A percentile compares a stretch with the other conserved stretches of the same genome.
Conservation (phyloP, 2,329 filamentous ascomycete species). For the Colletotrichum chlorophyti region DNA sequence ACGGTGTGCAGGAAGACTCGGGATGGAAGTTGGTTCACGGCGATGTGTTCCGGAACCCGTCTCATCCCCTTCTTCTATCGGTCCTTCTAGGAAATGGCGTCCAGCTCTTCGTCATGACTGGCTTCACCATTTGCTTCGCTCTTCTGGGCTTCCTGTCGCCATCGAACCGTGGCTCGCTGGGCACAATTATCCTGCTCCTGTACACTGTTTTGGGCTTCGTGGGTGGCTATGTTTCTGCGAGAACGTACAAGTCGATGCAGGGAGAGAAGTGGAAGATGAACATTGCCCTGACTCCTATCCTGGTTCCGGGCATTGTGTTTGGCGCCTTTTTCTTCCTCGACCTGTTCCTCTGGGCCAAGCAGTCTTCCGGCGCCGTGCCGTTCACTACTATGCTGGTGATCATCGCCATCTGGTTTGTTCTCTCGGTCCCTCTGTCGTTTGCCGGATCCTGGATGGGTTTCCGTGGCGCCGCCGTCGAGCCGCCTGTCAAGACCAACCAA, state of each 20-base stretch:
- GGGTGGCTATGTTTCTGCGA: slow-evolving; percentile 86
- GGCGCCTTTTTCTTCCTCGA: slow-evolving; percentile 90
- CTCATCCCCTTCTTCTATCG: slow-evolving; percentile 82
- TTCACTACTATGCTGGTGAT: slow-evolving; percentile 97
- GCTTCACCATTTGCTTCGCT: slow-evolving; percentile 91
- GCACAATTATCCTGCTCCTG: slow-evolving; percentile 89
- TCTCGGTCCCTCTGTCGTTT: slow-evolving; percentile 90
- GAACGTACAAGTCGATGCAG: slow-evolving; percentile 92
- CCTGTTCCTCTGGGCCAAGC: slow-evolving; percentile 93
- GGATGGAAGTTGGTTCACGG: slow-evolving; percentile 99
- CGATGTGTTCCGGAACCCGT: slow-evolving; percentile 91
- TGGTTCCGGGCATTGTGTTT: slow-evolving; percentile 89
- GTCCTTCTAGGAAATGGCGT: slow-evolving; percentile 91
- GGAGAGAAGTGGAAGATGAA: slow-evolving; percentile 96
- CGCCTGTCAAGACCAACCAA: slow-evolving; percentile 94
- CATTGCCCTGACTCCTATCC: slow-evolving; percentile 84
- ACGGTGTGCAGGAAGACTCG: slow-evolving; percentile 95
- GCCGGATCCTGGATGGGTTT: slow-evolving; percentile 94
- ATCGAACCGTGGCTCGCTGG: slow-evolving; percentile 91
- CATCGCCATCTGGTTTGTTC: slow-evolving; percentile 93
- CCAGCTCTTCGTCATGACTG: slow-evolving; percentile 97
- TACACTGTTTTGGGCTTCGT: slow-evolving; percentile 94
- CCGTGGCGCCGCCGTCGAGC: slow-evolving; percentile 72
- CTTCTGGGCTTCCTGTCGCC: slow-evolving; percentile 94
- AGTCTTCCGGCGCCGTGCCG: slow-evolving; percentile 91